phyloP scores from a whole-genome alignment of 2,329 filamentous ascomycete species.

The Trichoderma sp. region DNA sequence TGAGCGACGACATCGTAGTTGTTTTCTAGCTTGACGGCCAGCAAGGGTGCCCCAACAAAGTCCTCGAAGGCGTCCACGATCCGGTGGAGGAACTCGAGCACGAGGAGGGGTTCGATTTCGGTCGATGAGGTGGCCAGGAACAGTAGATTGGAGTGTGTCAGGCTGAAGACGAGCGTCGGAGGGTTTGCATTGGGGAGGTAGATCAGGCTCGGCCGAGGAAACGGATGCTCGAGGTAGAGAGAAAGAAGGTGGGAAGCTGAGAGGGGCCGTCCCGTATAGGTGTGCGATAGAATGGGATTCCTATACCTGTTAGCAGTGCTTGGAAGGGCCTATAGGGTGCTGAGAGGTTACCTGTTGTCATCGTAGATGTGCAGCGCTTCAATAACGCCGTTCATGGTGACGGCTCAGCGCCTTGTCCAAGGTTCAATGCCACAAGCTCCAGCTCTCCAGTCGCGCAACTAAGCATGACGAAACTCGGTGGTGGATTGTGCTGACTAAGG shows the following conservation, averaged over 20 bases:
- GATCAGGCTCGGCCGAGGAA: conserved; percentile 80
- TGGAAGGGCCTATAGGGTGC: background rate
- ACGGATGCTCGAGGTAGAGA: conserved; percentile 79
- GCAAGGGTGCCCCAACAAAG: conserved; percentile 82
- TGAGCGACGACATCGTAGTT: conserved; percentile 95
- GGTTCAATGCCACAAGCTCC: conserved; percentile 12
- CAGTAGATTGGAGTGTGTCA: conserved; percentile 82
- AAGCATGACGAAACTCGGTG: conserved; percentile 33
- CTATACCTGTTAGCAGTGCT: conserved; percentile 44
- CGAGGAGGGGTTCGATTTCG: conserved; percentile 84
- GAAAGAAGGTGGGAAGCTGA: conserved; percentile 74
- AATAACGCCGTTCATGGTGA: conserved; percentile 78
- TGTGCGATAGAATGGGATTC: conserved; percentile 81
- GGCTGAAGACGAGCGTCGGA: conserved; percentile 82
- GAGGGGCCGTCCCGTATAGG: conserved; percentile 79
- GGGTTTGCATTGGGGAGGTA: conserved; percentile 81
- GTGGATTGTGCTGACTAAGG: conserved; percentile 18
- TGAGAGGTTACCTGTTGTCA: conserved; percentile 73
- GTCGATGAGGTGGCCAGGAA: conserved; percentile 81
- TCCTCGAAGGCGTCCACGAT: conserved; percentile 91
- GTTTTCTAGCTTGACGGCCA: conserved; percentile 81
- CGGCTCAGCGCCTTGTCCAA: conserved; percentile 28
- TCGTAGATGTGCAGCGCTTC: conserved; percentile 97
- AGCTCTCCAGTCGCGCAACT: conserved; percentile 13
- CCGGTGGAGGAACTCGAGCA: conserved; percentile 92